Evolutionary conservation across 768 basidiomycete genomes (phyloP).

Genomic region (Suillus fuscotomentosus): DNA sequence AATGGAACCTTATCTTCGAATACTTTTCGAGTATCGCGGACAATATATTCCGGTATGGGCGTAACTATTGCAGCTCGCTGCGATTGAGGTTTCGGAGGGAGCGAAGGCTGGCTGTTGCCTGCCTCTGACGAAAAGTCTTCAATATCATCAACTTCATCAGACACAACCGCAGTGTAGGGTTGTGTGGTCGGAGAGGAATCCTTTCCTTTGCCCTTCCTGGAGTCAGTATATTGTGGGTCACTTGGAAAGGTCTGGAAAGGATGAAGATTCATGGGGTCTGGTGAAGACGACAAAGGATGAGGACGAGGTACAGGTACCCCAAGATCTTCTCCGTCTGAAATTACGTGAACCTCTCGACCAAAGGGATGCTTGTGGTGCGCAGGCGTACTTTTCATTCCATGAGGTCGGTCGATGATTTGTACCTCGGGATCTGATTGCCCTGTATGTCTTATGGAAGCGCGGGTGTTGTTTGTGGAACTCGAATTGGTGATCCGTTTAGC

Average conservation of each 20-base stretch:
- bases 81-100: neutral
- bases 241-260: constrained; percentile 23
- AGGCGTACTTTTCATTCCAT: neutral
- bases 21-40: constrained; percentile 1
- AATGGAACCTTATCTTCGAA: constrained; percentile 12
- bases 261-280: constrained; percentile 23
- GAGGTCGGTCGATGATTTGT: constrained; percentile 15
- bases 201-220: constrained; percentile 22
- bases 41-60: constrained; percentile 13
- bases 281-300: constrained; percentile 15
- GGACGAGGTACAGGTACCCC: constrained; percentile 19
- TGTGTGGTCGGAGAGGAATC: neutral
- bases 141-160: constrained; percentile 9
- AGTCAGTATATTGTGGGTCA: neutral
- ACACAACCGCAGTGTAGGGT: neutral
- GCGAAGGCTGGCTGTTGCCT: constrained; percentile 14
- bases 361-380: constrained; percentile 6
- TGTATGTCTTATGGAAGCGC: constrained; percentile 4
- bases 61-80: neutral
- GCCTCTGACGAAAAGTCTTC: constrained; percentile 16
- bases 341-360: constrained; percentile 20
- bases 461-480: constrained; percentile 1
- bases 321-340: constrained; percentile 20
- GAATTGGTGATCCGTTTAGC: neutral
- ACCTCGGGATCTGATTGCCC: constrained; percentile 19